These are phyloP conservation scores for Neofusicoccum parvum DNA, from an alignment of 2,329 filamentous ascomycete genomes.

Conservation along the genomic window DNA sequence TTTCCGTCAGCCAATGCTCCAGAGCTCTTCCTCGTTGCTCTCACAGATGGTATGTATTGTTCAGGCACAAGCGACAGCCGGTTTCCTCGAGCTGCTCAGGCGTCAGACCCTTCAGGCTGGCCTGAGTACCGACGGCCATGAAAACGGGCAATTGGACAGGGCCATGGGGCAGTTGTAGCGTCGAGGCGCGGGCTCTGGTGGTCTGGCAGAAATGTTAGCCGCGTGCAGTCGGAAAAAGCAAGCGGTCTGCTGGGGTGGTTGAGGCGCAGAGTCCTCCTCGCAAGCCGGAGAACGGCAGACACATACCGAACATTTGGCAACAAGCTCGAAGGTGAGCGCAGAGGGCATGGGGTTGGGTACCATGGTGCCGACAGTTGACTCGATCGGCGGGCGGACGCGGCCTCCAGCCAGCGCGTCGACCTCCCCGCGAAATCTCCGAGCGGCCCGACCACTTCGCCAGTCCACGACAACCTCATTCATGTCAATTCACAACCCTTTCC, in stretches of 20 bases:
- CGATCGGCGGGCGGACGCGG: constrained; percentile 1
- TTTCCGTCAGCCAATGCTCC: neutral
- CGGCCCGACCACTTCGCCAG: neutral
- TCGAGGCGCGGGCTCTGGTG: constrained; percentile 89
- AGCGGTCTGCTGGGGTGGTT: neutral
- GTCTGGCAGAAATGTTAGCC: constrained; percentile 60
- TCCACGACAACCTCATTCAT: too few species aligned
- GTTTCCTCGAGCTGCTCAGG: constrained; percentile 89
- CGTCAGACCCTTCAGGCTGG: constrained; percentile 90
- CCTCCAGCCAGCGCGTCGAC: neutral
- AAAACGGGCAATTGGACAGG: constrained; percentile 54
- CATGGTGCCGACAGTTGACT: constrained; percentile 27
- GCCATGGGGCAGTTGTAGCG: constrained; percentile 86
- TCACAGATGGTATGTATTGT: constrained; percentile 92
- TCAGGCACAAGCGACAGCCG: constrained; percentile 86
- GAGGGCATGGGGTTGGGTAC: constrained; percentile 38
- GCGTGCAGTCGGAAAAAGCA: neutral
- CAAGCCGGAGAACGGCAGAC: too few species aligned
- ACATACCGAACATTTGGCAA: constrained; percentile 42
- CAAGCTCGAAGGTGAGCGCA: constrained; percentile 40
- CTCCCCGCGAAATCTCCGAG: neutral
- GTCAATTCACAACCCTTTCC: too few species aligned
- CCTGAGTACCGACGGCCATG: constrained; percentile 97
- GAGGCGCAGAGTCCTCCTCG: too few species aligned
- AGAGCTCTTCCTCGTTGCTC: constrained; percentile 1